A percentile compares a stretch with the other conserved stretches of the same genome.
Conservation (phyloP, 1,284 basidiomycete species). For the Hypsizygus ulmarius region DNA sequence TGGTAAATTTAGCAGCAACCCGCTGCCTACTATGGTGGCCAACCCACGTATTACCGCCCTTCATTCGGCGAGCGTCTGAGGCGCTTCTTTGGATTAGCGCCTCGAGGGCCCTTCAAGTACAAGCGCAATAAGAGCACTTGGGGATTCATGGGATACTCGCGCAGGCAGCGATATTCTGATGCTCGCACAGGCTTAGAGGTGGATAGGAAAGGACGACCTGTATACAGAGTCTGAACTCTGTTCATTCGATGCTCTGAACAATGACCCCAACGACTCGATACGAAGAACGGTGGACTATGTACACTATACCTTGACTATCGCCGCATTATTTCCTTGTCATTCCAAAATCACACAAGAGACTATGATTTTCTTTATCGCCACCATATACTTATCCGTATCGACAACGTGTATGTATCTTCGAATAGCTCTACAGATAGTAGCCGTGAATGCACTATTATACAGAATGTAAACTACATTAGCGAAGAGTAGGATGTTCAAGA, state of each 20-base stretch:
- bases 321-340: too few species aligned
- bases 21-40: slow-evolving; percentile 16
- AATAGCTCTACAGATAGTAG: background rate
- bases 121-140: slow-evolving; percentile 39
- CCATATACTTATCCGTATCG: background rate
- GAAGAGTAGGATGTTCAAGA: background rate
- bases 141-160: slow-evolving; percentile 47
- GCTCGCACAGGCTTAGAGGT: slow-evolving; percentile 49
- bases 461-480: slow-evolving; percentile 2
- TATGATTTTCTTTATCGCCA: too few species aligned
- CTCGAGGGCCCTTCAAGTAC: slow-evolving; percentile 35
- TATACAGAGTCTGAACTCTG: slow-evolving; percentile 51
- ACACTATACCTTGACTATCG: too few species aligned
- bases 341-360: too few species aligned
- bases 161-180: slow-evolving; percentile 46
- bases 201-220: slow-evolving; percentile 49
- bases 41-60: slow-evolving; percentile 26
- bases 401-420: background rate
- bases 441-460: slow-evolving; percentile 1
- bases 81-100: slow-evolving; percentile 53
- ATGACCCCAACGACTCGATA: too few species aligned
- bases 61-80: slow-evolving; percentile 50
- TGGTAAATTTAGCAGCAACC: slow-evolving; percentile 24
- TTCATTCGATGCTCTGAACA: slow-evolving; percentile 12
- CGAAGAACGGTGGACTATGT: too few species aligned